Percentiles rank a stretch among this genome's conserved stretches.
These are phyloP conservation scores for Fusarium acutatum DNA, from an alignment of 2,329 filamentous ascomycete genomes.

Conservation along the genomic window DNA sequence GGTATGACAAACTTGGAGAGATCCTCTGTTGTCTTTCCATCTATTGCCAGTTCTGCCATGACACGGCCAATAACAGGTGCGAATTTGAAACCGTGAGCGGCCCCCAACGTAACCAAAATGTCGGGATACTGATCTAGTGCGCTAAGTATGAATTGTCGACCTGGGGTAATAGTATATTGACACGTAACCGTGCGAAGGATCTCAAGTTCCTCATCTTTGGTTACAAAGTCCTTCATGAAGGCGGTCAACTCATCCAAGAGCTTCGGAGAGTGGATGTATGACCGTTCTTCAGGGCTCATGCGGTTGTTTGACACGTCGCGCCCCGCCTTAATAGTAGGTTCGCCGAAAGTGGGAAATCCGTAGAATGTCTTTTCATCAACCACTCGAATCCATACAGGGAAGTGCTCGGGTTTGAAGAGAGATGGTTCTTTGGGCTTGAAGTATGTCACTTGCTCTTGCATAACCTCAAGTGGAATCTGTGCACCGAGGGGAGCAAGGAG, in stretches of 20 bases:
- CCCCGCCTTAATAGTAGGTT: background rate
- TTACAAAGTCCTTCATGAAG: background rate
- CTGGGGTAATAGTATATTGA: background rate
- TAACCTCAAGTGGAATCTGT: background rate
- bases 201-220: background rate
- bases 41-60: background rate
- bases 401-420: background rate
- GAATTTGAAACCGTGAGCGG: background rate
- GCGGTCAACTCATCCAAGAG: background rate
- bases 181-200: background rate
- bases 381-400: background rate
- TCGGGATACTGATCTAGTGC: background rate
- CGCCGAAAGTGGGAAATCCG: background rate
- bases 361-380: background rate
- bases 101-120: background rate
- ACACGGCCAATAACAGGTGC: background rate
- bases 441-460: conserved; percentile 6
- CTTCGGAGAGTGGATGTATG: background rate
- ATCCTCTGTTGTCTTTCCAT: background rate
- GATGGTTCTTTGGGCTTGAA: background rate
- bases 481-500: background rate
- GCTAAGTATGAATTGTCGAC: background rate
- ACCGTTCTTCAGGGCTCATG: background rate
- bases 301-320: background rate
- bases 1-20: background rate